phyloP scores from a whole-genome alignment of 352 stramenopile genomes.

The Sclerospora graminicola region DNA sequence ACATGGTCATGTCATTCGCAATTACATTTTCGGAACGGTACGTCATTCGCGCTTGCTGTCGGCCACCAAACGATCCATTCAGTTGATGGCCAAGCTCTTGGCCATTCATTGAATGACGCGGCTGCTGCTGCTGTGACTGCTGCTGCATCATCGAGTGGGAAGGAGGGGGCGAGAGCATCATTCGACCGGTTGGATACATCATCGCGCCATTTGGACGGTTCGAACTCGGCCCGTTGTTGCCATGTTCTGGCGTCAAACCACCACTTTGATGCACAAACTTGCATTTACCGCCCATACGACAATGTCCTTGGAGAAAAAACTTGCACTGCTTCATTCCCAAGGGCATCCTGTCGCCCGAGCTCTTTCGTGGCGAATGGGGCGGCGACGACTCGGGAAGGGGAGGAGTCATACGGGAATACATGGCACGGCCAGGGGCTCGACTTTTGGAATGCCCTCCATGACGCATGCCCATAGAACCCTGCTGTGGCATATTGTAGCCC shows the following conservation, averaged over 20 bases:
- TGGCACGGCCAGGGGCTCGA: conserved; percentile 19
- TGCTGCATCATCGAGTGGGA: conserved; percentile 23
- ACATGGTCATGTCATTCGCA: conserved; percentile 9
- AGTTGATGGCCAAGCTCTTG: conserved; percentile 16
- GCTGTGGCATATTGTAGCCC: conserved; percentile 28
- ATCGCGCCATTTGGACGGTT: conserved; percentile 15
- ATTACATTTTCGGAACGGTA: conserved; percentile 20
- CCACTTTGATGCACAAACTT: conserved; percentile 65
- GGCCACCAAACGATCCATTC: conserved; percentile 15
- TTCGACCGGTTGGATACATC: conserved; percentile 25
- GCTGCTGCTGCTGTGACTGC: conserved; percentile 33
- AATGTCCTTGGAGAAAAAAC: conserved; percentile 79
- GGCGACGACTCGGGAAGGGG: conserved; percentile 46
- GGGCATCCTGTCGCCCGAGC: conserved; percentile 13
- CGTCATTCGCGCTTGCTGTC: conserved; percentile 16
- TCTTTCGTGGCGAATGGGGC: conserved; percentile 47
- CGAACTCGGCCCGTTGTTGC: conserved; percentile 12
- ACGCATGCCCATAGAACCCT: conserved; percentile 22
- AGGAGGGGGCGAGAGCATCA: conserved; percentile 23
- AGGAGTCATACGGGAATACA: conserved; percentile 49
- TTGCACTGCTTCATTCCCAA: conserved; percentile 73
- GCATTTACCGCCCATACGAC: conserved; percentile 79
- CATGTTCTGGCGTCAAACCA: conserved; percentile 12
- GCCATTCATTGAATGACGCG: conserved; percentile 23
- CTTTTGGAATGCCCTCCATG: conserved; percentile 15